phyloP scores from a whole-genome alignment of 495 filamentous ascomycete species.

The Bathelium albidoporum region DNA sequence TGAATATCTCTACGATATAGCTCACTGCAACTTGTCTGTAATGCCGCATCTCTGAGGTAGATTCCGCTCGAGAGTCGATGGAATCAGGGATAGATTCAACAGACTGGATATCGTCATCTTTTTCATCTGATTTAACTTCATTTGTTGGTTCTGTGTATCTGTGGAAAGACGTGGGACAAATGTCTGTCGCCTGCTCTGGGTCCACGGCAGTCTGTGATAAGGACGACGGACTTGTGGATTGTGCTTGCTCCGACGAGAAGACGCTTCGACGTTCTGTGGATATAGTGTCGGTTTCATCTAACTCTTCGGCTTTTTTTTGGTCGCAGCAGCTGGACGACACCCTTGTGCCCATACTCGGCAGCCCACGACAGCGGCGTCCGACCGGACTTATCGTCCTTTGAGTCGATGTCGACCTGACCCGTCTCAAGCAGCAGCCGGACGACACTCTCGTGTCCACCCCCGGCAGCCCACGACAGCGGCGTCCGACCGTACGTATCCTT shows the following conservation, averaged over 20 bases:
- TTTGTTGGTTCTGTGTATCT: too few relatives aligned
- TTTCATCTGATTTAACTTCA: too few relatives aligned
- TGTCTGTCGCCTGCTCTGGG: background rate
- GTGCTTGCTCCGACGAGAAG: background rate
- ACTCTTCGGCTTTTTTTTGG: background rate
- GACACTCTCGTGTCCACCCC: background rate
- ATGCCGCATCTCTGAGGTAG: background rate
- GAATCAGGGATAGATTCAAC: background rate
- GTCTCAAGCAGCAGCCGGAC: background rate
- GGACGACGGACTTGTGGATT: background rate
- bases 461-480: background rate
- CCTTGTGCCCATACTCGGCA: slow-evolving; percentile 12
- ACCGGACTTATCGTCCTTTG: background rate
- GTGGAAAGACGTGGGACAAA: too few relatives aligned
- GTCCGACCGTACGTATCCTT: too few relatives aligned
- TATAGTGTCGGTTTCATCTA: background rate
- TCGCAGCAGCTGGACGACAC: slow-evolving; percentile 15
- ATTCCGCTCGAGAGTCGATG: background rate
- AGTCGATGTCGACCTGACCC: background rate
- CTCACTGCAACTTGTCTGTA: background rate
- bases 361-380: background rate
- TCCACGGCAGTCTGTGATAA: background rate
- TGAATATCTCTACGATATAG: background rate
- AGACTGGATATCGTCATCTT: background rate
- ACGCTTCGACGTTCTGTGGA: background rate